Percentiles rank a stretch among this genome's conserved stretches.
Evolutionary conservation across 805 yeast species (phyloP).

Genomic region (Barnettozyma siamensis): DNA sequence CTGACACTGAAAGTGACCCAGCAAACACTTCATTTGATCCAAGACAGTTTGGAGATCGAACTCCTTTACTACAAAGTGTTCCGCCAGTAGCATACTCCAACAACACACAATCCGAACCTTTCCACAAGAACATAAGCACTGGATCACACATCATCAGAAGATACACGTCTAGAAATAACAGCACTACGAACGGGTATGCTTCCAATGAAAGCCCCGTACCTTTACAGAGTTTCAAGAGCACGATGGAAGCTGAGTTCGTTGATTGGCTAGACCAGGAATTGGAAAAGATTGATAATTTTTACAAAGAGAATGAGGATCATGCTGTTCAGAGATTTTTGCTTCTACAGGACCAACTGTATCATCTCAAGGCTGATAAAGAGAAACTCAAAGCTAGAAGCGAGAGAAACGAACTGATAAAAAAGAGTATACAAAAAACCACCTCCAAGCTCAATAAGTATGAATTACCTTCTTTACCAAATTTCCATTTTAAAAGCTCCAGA

Average conservation of each 20-base stretch:
- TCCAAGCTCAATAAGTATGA: constrained; percentile 31
- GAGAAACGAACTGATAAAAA: constrained; percentile 12
- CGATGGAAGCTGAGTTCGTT: constrained; percentile 46
- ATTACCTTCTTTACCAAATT: constrained; percentile 36
- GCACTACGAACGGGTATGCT: constrained; percentile 5
- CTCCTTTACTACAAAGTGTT: constrained; percentile 18
- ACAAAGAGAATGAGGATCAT: constrained; percentile 52
- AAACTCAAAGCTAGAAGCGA: constrained; percentile 16
- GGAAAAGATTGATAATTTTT: constrained; percentile 55
- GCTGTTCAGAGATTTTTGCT: constrained; percentile 53
- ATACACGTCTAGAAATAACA: constrained; percentile 1
- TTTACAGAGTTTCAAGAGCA: constrained; percentile 23
- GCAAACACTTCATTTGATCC: neutral
- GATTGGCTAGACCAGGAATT: constrained; percentile 64
- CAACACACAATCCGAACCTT: neutral
- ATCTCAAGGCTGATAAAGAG: constrained; percentile 48
- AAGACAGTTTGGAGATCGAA: constrained; percentile 17
- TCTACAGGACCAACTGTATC: constrained; percentile 64
- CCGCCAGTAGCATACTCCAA: constrained; percentile 2
- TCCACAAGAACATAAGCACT: neutral
- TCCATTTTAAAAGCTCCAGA: constrained; percentile 29
- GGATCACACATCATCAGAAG: constrained; percentile 3
- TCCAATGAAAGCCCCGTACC: constrained; percentile 19
- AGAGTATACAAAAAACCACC: constrained; percentile 16
- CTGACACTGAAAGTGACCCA: neutral